phyloP scores from a whole-genome alignment of 2,329 filamentous ascomycete genomes.

The Alternaria angustiovoidea region DNA sequence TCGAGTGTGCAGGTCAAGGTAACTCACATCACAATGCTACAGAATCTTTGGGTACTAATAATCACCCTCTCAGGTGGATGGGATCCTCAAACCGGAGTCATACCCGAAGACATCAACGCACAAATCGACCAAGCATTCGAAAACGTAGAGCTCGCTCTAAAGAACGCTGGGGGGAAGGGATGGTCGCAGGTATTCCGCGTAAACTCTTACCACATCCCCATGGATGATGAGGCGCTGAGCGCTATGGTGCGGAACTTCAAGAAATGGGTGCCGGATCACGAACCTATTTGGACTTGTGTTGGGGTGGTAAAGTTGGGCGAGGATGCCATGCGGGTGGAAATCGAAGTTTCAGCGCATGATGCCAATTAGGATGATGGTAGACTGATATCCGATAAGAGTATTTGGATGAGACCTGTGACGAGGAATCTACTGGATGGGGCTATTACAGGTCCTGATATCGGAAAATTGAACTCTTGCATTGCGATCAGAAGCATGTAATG shows the following conservation, averaged over 20 bases:
- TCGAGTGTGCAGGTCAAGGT: conserved; percentile 52
- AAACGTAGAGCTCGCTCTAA: conserved; percentile 64
- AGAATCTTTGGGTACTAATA: too few species aligned
- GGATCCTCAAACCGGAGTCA: conserved; percentile 33
- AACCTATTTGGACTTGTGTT: conserved; percentile 34
- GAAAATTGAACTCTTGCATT: too few species aligned
- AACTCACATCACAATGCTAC: not conserved
- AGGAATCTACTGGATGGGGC: too few species aligned
- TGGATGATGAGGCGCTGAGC: conserved; percentile 28
- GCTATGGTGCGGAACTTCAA: conserved; percentile 31
- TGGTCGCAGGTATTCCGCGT: conserved; percentile 62
- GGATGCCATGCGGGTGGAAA: conserved; percentile 53
- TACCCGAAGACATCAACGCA: conserved; percentile 31
- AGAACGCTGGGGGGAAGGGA: conserved; percentile 63
- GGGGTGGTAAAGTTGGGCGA: conserved; percentile 31
- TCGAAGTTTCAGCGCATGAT: conserved; percentile 32
- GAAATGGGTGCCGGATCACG: conserved; percentile 37
- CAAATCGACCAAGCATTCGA: conserved; percentile 59
- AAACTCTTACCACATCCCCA: conserved; percentile 33
- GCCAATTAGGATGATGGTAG: not conserved
- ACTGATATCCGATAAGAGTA: not conserved
- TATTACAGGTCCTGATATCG: too few species aligned
- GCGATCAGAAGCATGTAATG: accelerated
- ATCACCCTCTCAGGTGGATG: conserved; percentile 42
- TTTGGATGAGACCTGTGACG: not conserved